Evolutionary conservation across 106 monocot species (phyloP).

Genomic region (Allium fistulosum): DNA sequence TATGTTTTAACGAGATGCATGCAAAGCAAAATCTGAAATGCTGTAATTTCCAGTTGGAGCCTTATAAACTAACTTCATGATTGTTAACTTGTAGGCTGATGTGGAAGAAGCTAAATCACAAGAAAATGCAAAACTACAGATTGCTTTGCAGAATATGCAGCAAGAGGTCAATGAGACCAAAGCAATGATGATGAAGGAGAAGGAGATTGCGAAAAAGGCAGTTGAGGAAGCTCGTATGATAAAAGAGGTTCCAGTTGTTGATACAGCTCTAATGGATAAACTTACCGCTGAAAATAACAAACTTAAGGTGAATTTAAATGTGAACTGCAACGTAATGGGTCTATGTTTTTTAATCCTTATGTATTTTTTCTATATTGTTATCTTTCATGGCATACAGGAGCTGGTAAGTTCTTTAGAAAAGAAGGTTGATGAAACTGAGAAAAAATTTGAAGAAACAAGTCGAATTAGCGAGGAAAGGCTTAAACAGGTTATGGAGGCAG

Average conservation of each 20-base stretch:
- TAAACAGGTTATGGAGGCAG: constrained; percentile 68
- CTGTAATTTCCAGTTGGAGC: no score
- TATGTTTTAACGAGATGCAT: no score
- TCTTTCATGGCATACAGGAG: constrained; percentile 16
- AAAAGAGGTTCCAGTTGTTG: constrained; percentile 50
- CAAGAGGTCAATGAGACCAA: constrained; percentile 26
- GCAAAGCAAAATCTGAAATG: no score
- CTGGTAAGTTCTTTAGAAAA: constrained; percentile 78
- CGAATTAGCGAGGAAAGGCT: constrained; percentile 71
- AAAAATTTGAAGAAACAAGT: constrained; percentile 78
- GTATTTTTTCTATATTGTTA: background rate
- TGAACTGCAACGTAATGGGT: no score
- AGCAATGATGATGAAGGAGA: constrained; percentile 30
- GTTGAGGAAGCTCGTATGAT: constrained; percentile 31
- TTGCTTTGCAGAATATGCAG: constrained; percentile 32
- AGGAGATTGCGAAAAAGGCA: constrained; percentile 24
- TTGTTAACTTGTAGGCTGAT: constrained; percentile 25
- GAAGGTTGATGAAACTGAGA: constrained; percentile 88
- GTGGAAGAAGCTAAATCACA: constrained; percentile 70
- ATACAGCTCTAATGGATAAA: constrained; percentile 53
- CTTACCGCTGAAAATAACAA: constrained; percentile 73
- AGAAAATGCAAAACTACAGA: constrained; percentile 65
- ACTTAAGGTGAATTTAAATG: constrained; percentile 45
- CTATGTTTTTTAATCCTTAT: no score
- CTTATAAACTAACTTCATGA: no score